phyloP scores from a whole-genome alignment of 2,329 filamentous ascomycete genomes.

The Amauroascus verrucosus region DNA sequence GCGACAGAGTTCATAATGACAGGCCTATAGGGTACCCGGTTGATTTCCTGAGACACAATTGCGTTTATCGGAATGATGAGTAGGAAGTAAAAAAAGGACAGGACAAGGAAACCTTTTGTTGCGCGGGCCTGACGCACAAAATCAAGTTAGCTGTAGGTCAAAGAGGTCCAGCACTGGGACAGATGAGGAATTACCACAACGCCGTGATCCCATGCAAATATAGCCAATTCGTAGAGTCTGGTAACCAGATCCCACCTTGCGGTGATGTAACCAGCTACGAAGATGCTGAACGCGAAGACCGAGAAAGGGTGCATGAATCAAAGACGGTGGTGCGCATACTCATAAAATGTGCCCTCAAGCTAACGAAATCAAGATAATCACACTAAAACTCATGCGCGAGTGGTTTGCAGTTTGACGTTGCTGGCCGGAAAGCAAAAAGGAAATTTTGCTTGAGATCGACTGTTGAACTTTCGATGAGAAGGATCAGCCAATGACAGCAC shows the following conservation, averaged over 20 bases:
- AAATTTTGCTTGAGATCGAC: background rate
- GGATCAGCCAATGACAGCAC: background rate
- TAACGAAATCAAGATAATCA: background rate
- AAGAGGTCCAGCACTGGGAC: background rate
- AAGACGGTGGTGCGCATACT: constrained; percentile 26
- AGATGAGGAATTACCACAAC: constrained; percentile 59
- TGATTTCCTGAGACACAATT: constrained; percentile 68
- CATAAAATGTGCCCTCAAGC: constrained; percentile 9
- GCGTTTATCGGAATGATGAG: constrained; percentile 75
- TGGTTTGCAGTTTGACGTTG: background rate
- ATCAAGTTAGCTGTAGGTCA: background rate
- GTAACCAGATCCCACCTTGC: constrained; percentile 98
- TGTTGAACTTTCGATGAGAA: background rate
- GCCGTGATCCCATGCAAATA: constrained; percentile 98
- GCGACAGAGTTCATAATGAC: background rate
- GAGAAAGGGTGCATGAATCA: constrained; percentile 91
- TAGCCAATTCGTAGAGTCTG: constrained; percentile 87
- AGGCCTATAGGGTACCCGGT: constrained; percentile 53
- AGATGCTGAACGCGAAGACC: constrained; percentile 88
- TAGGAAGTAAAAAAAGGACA: constrained; percentile 75
- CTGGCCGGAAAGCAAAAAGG: background rate
- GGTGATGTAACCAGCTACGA: constrained; percentile 98
- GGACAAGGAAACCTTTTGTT: constrained; percentile 69
- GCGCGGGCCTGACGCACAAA: constrained; percentile 57
- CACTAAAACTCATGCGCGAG: background rate